Conservation (phyloP, 306 rosid genomes). For the Canavalia gladiata region DNA sequence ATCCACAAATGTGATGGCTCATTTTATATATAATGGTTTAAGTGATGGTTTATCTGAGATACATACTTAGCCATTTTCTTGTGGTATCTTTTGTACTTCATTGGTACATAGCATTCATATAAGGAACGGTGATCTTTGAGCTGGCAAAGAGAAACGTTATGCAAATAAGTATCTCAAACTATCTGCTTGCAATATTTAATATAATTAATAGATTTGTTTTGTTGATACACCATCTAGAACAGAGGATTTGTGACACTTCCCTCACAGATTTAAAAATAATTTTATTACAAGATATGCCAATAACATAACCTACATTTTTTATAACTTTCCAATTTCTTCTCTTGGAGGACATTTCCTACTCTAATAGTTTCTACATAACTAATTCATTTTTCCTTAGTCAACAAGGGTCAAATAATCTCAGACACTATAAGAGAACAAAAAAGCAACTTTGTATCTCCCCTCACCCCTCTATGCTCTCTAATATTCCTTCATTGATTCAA, state of each 20-base stretch:
- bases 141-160: conserved; percentile 61
- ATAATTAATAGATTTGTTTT: conserved; percentile 7
- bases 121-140: conserved; percentile 72
- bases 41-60: conserved; percentile 42
- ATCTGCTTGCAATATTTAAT: conserved; percentile 11
- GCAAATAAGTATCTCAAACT: conserved; percentile 54
- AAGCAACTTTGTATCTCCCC: not conserved
- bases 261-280: conserved; percentile 3
- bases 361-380: not conserved
- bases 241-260: conserved; percentile 21
- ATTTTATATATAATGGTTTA: conserved; percentile 40
- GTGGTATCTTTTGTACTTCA: conserved; percentile 89
- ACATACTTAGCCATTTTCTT: conserved; percentile 89
- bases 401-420: conserved; percentile 3
- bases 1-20: conserved; percentile 28
- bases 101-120: conserved; percentile 92
- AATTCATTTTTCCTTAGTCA: conserved; percentile 8
- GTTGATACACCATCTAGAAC: conserved; percentile 32
- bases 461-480: not conserved
- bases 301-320: conserved; percentile 5
- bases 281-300: not conserved
- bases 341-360: not conserved
- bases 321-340: conserved; percentile 27
- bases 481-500: conserved; percentile 13
- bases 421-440: conserved; percentile 31